Conservation (phyloP, 2,329 filamentous ascomycete species). For the Monosporascus sp. region DNA sequence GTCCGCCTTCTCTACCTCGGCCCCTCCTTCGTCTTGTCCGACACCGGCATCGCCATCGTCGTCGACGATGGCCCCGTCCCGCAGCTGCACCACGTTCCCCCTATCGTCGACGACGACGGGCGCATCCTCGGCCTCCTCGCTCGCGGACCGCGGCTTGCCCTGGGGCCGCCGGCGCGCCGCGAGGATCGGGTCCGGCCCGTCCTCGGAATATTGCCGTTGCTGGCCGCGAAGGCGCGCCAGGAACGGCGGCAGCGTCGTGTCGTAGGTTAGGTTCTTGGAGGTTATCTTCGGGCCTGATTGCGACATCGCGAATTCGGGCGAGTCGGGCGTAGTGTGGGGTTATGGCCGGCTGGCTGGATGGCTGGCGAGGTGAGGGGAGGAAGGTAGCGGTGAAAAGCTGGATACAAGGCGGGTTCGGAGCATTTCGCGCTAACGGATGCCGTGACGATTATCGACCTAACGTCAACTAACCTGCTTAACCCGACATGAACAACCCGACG, state of each 20-base stretch:
- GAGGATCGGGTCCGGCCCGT: slow-evolving; percentile 49
- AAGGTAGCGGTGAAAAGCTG: too few species aligned
- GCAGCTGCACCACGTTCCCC: slow-evolving; percentile 55
- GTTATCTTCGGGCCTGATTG: slow-evolving; percentile 51
- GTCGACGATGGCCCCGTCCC: slow-evolving; percentile 26
- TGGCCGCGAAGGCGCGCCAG: slow-evolving; percentile 52
- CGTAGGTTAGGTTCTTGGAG: slow-evolving; percentile 65
- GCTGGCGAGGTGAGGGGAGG: too few species aligned
- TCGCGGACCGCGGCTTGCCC: slow-evolving; percentile 49
- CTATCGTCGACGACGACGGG: slow-evolving; percentile 71
- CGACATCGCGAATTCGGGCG: slow-evolving; percentile 31
- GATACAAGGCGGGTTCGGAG: too few species aligned
- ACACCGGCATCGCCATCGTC: slow-evolving; percentile 29
- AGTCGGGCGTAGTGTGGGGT: too few species aligned
- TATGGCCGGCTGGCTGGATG: too few species aligned
- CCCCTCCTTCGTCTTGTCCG: slow-evolving; percentile 19
- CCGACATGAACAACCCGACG: too few species aligned
- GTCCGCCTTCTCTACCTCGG: slow-evolving; percentile 19
- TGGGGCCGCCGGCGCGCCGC: slow-evolving; percentile 43
- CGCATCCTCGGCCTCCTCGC: slow-evolving; percentile 70
- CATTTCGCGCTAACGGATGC: too few species aligned
- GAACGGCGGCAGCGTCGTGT: slow-evolving; percentile 54
- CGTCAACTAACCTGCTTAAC: too few species aligned
- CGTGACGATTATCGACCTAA: too few species aligned
- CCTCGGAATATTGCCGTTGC: slow-evolving; percentile 40